Percentiles rank a stretch among this genome's conserved stretches.
phyloP scores from a whole-genome alignment of 208 protist species.

The Phytomonas francai region DNA sequence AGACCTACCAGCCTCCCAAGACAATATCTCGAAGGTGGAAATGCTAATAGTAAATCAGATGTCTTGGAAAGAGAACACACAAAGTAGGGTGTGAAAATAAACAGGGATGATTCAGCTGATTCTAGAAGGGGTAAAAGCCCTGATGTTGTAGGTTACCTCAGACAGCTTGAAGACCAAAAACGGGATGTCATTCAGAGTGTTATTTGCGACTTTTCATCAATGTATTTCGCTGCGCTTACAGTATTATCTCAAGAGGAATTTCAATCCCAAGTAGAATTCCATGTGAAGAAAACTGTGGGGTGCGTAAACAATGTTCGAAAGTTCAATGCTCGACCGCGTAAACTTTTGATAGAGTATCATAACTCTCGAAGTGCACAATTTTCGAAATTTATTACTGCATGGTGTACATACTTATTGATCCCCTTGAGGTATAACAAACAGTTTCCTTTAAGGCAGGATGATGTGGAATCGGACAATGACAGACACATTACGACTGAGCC shows the following conservation, averaged over 20 bases:
- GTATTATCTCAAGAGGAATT: neutral
- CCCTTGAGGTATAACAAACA: neutral
- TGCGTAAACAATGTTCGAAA: neutral
- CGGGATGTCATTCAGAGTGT: neutral
- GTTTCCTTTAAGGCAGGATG: neutral
- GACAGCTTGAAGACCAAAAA: neutral
- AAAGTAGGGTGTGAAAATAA: neutral
- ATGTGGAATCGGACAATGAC: neutral
- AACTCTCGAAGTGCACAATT: neutral
- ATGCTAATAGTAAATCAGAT: neutral
- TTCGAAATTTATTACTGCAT: neutral
- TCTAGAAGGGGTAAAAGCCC: neutral
- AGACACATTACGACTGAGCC: neutral
- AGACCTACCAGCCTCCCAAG: neutral
- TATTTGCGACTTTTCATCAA: neutral
- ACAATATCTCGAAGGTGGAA: neutral
- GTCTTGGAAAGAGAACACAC: neutral
- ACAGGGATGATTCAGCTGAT: neutral
- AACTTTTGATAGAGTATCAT: neutral
- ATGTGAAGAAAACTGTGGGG: neutral
- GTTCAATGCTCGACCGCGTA: neutral
- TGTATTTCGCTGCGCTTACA: neutral
- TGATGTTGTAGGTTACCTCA: neutral
- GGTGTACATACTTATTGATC: neutral
- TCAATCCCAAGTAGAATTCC: neutral